Evolutionary conservation across 2,329 filamentous ascomycete species (phyloP).

Genomic region (Xylaria hypoxylon): DNA sequence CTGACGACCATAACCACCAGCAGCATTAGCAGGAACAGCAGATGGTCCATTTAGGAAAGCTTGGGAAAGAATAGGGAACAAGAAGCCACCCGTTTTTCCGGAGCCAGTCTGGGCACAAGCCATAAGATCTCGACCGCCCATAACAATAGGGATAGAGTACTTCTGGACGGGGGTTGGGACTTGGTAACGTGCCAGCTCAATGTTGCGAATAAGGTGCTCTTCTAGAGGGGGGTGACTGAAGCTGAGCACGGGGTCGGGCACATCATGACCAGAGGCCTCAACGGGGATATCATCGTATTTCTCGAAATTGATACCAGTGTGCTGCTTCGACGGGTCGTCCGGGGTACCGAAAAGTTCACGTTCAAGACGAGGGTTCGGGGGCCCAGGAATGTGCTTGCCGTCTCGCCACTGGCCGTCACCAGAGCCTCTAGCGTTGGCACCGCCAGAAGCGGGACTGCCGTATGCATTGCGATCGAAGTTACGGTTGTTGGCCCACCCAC

Average conservation of each 20-base stretch:
- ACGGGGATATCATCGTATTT: conserved; percentile 99
- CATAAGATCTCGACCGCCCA: conserved; percentile 98
- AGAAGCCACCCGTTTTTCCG: conserved; percentile 99
- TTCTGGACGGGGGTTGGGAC: conserved; percentile 98
- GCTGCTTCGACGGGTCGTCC: conserved; percentile 94
- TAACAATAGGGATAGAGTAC: conserved; percentile 99
- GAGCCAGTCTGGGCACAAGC: conserved; percentile 99
- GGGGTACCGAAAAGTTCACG: conserved; percentile 92
- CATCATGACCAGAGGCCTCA: conserved; percentile 92
- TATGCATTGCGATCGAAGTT: conserved; percentile 74
- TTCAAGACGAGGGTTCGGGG: conserved; percentile 88
- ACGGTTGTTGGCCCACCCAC: conserved; percentile 48
- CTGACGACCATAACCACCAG: conserved; percentile 84
- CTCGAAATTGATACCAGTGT: conserved; percentile 99
- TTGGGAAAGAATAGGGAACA: conserved; percentile 99
- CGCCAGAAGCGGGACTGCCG: conserved; percentile 60
- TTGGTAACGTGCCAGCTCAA: conserved; percentile 93
- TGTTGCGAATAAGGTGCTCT: conserved; percentile 92
- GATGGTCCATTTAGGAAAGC: conserved; percentile 92
- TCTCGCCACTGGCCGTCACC: conserved; percentile 97
- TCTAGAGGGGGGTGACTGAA: conserved; percentile 97
- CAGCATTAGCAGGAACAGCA: conserved; percentile 69
- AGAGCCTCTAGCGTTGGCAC: conserved; percentile 77
- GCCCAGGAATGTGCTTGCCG: conserved; percentile 94
- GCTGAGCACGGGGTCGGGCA: conserved; percentile 88